Evolutionary conservation across 2,329 filamentous ascomycete genomes (phyloP), one percentile per base, ranked within the genome.

Genomic region (Juglanconis oblonga): DNA sequence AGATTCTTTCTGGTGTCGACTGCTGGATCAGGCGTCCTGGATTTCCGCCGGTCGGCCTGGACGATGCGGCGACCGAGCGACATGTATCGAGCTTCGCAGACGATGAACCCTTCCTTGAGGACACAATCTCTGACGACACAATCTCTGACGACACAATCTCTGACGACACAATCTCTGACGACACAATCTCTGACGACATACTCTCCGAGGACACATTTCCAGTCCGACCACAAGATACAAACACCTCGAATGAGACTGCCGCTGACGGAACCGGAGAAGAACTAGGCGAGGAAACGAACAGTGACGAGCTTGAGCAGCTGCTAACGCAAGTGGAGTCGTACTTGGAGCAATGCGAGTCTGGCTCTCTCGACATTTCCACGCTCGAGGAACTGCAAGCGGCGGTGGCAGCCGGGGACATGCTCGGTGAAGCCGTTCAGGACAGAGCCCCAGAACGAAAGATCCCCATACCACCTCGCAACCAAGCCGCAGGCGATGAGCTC

Each of bases 1-100:
- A 58, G 29, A 61, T 63, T 47, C 86, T 95, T 44, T 67, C 92
- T 53, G 89, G 87, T 5, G 78, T 81, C 14, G 72, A 71, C 9
- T 80, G 80, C 3, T 83, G 81, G 81, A 33, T 74, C 44, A 70
- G 59, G 64, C 50, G 36, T 6, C 40, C 48, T 17, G 31, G 29
- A 3, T 36, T 44, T 24, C 10, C 14, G 4, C 47, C 9, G 11
- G 10, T 48, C 45, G 24, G 14, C 29, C 24, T 6, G 29, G 42
- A n/a, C 7, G 48, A 57, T n/a, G 55, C 38, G 5, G 42, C 44
- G n/a, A 51, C 36, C 8, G 47, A 56, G 29, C 54, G 44, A 14
- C 6, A 29, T 4, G 8, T 10, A 31, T 8, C 5, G 24, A 14
- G 3, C 8, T 24, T 11, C 14, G 17, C 8, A n/a, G 45, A 33